These are phyloP conservation scores for Psilocybe cubensis DNA, from an alignment of 768 basidiomycete species.

Conservation along the genomic window DNA sequence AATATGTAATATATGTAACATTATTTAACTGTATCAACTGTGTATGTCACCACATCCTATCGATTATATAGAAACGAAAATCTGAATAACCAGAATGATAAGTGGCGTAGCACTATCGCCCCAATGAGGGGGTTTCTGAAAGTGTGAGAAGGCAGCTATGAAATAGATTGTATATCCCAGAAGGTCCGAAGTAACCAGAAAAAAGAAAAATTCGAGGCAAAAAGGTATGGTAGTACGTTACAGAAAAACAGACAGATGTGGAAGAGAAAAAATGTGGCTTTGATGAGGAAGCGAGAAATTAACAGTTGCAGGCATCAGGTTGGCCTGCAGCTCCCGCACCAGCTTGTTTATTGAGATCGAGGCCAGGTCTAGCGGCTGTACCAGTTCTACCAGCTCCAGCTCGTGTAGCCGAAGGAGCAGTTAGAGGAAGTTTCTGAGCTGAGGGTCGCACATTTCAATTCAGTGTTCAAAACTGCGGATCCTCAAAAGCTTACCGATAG, in stretches of 20 bases:
- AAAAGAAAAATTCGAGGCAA: constrained; percentile 26
- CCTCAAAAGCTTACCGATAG: constrained; percentile 60
- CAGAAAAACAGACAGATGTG: constrained; percentile 30
- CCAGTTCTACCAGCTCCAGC: constrained; percentile 57
- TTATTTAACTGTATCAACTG: constrained; percentile 18
- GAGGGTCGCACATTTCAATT: constrained; percentile 11
- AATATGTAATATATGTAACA: constrained; percentile 22
- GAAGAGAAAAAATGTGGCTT: constrained; percentile 14
- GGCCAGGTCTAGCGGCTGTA: constrained; percentile 59
- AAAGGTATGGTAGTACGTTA: constrained; percentile 33
- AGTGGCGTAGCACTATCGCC: not conserved
- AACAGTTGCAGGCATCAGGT: constrained; percentile 81
- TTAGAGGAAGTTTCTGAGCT: constrained; percentile 92
- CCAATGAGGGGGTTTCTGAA: not conserved
- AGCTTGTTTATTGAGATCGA: constrained; percentile 81
- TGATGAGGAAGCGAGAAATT: constrained; percentile 21
- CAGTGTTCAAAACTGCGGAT: constrained; percentile 1
- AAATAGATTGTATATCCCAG: constrained; percentile 37
- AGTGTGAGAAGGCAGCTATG: constrained; percentile 1
- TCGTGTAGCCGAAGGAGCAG: constrained; percentile 68
- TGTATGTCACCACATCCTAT: constrained; percentile 23
- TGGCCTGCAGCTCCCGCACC: constrained; percentile 43
- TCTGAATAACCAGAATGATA: not conserved
- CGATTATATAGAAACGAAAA: constrained; percentile 22
- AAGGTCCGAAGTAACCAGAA: constrained; percentile 37